Evolutionary conservation across 2,329 filamentous ascomycete species (phyloP).

Genomic region (Ascomycota sp.): DNA sequence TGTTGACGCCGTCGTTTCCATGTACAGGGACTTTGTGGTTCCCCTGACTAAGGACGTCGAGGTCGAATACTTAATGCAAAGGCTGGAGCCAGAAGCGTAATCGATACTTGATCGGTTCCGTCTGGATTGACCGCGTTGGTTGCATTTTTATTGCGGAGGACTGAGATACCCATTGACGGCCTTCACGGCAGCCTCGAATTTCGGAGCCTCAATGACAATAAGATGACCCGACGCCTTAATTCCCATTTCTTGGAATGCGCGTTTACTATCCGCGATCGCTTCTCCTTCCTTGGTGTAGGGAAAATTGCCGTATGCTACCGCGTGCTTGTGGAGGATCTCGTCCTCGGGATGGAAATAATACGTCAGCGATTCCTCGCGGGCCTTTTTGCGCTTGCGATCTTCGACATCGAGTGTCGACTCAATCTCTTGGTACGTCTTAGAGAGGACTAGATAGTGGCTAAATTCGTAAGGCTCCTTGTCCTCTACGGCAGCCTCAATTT

Average conservation of each 20-base stretch:
- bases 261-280: constrained; percentile 67
- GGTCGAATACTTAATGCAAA: constrained; percentile 93
- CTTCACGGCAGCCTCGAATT: constrained; percentile 54
- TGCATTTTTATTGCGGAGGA: constrained; percentile 19
- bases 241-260: constrained; percentile 83
- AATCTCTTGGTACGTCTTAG: constrained; percentile 80
- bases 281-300: constrained; percentile 66
- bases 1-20: constrained; percentile 68
- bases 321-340: constrained; percentile 62
- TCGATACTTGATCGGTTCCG: background rate
- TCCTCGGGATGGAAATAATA: constrained; percentile 96
- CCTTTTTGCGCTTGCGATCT: constrained; percentile 38
- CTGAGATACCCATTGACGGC: constrained; percentile 54
- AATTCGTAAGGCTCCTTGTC: constrained; percentile 86
- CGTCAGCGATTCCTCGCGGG: constrained; percentile 32
- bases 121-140: background rate
- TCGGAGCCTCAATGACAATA: constrained; percentile 63
- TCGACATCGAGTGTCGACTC: constrained; percentile 56
- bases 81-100: constrained; percentile 29
- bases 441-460: constrained; percentile 75
- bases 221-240: constrained; percentile 65
- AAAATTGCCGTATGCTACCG: constrained; percentile 45
- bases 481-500: constrained; percentile 69
- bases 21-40: constrained; percentile 87
- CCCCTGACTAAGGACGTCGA: constrained; percentile 95